phyloP scores from a whole-genome alignment of 2,329 filamentous ascomycete genomes.

The Xylaria sp. region DNA sequence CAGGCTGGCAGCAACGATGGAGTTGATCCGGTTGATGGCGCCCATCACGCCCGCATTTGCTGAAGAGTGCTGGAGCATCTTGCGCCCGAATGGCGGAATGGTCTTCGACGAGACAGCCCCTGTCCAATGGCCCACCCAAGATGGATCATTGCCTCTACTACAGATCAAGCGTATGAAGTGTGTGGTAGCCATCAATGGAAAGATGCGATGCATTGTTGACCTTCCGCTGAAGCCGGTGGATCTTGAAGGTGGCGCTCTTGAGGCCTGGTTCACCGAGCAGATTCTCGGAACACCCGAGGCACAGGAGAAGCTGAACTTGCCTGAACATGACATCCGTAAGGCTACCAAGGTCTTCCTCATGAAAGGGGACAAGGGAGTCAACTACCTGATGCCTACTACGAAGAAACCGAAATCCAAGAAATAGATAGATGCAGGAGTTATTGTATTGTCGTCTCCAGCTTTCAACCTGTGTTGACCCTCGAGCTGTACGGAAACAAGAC shows the following conservation, averaged over 20 bases:
- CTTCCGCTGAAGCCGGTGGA: conserved; percentile 49
- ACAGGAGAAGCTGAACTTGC: conserved; percentile 47
- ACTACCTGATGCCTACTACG: conserved; percentile 52
- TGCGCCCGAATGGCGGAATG: conserved; percentile 39
- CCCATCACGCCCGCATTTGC: conserved; percentile 76
- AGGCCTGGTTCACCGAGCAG: conserved; percentile 56
- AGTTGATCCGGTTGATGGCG: conserved; percentile 66
- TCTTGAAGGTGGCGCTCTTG: conserved; percentile 38
- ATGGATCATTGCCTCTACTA: conserved; percentile 47
- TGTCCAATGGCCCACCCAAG: conserved; percentile 53
- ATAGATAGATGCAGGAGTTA: background rate
- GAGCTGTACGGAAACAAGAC: background rate
- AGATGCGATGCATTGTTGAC: conserved; percentile 61
- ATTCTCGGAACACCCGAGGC: conserved; percentile 60
- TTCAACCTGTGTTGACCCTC: background rate
- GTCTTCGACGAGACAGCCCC: conserved; percentile 38
- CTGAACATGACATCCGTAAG: conserved; percentile 37
- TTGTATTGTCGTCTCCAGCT: background rate
- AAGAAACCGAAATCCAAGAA: background rate
- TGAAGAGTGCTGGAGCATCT: conserved; percentile 70
- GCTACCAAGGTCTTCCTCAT: conserved; percentile 38
- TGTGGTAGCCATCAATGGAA: conserved; percentile 77
- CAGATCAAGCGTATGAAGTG: conserved; percentile 48
- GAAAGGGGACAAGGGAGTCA: conserved; percentile 60
- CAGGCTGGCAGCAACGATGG: conserved; percentile 44